These are phyloP conservation scores for Panicum virgatum DNA, from an alignment of 202 grass and related monocot genomes.

Conservation along the genomic window DNA sequence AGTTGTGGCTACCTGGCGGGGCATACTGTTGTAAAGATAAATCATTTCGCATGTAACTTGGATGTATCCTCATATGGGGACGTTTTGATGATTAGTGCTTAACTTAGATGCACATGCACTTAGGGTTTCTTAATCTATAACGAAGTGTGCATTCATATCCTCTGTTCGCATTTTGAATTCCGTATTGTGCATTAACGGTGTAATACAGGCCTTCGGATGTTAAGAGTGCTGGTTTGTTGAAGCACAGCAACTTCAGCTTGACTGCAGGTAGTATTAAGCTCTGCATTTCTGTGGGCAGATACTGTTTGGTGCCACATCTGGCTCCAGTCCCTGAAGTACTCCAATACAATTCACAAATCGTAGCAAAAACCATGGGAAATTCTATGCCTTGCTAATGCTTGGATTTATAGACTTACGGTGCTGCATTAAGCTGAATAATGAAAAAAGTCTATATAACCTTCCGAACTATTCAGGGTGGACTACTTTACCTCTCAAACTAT, in stretches of 20 bases:
- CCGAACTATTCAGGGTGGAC: too few species aligned
- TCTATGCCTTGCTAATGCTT: too few species aligned
- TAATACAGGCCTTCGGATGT: neutral
- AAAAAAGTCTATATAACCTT: too few species aligned
- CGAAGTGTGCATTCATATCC: neutral
- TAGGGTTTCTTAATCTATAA: neutral
- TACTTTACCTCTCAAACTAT: too few species aligned
- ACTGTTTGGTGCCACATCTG: neutral
- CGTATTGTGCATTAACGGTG: neutral
- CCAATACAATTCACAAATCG: neutral
- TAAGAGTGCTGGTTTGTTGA: neutral
- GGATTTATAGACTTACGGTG: too few species aligned
- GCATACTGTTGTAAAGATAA: constrained; percentile 27
- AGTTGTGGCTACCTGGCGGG: constrained; percentile 31
- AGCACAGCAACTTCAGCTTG: neutral
- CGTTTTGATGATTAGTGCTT: constrained; percentile 20
- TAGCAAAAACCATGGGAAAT: neutral
- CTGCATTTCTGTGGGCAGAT: neutral
- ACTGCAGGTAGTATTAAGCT: neutral
- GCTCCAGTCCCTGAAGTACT: neutral
- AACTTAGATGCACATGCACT: constrained; percentile 11
- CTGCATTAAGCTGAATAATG: too few species aligned
- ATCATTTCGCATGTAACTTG: constrained; percentile 8
- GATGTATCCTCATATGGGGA: constrained; percentile 1
- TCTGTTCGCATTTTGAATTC: neutral